Conservation (phyloP, 805 yeast species). For the Wickerhamiella allomyrinae region DNA sequence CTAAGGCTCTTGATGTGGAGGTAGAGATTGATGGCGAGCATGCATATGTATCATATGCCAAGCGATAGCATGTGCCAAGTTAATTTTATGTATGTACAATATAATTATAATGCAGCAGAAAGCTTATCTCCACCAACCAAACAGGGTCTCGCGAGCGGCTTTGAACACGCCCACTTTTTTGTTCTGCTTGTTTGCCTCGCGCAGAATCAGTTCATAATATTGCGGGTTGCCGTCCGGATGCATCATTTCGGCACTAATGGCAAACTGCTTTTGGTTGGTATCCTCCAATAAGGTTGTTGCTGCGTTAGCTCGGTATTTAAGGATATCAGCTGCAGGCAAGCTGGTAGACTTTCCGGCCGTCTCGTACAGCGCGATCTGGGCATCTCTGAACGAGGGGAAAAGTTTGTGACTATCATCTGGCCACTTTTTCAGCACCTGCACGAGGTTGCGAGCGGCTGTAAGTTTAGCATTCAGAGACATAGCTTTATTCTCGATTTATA, state of each 20-base stretch:
- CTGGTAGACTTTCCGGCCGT: slow-evolving; percentile 9
- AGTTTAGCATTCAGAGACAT: slow-evolving; percentile 17
- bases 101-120: background rate
- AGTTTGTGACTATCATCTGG: slow-evolving; percentile 32
- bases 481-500: background rate
- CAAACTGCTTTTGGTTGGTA: slow-evolving; percentile 14
- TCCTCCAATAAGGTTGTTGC: slow-evolving; percentile 14
- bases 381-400: slow-evolving; percentile 34
- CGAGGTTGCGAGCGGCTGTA: slow-evolving; percentile 15
- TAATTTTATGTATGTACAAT: slow-evolving; percentile 1
- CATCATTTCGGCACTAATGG: slow-evolving; percentile 38
- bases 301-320: slow-evolving; percentile 17
- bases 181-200: slow-evolving; percentile 56
- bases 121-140: slow-evolving; percentile 35
- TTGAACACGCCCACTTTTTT: slow-evolving; percentile 46
- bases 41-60: slow-evolving; percentile 14
- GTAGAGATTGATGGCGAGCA: background rate
- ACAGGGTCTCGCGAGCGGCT: slow-evolving; percentile 60
- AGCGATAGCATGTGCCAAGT: slow-evolving; percentile 6
- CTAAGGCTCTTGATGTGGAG: slow-evolving; percentile 3
- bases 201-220: slow-evolving; percentile 56
- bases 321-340: slow-evolving; percentile 17
- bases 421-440: slow-evolving; percentile 19
- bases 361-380: slow-evolving; percentile 31
- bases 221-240: slow-evolving; percentile 76